These are phyloP conservation scores for Didymella exigua DNA, from an alignment of 2,329 filamentous ascomycete species.

Conservation along the genomic window DNA sequence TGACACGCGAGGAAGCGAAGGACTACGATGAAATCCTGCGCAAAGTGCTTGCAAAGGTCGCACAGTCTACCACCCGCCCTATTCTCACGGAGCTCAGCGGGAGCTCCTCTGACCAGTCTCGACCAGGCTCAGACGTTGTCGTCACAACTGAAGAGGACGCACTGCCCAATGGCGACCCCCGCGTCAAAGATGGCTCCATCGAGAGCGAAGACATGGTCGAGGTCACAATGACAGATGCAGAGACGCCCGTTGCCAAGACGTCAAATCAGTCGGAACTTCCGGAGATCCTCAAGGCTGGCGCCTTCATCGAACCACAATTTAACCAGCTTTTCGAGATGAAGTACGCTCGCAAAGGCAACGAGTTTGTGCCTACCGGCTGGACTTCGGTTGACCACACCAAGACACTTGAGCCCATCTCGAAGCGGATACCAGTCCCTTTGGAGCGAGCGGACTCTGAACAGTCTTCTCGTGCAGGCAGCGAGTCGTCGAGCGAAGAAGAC, in stretches of 20 bases:
- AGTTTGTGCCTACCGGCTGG: conserved; percentile 73
- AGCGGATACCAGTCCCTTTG: conserved; percentile 49
- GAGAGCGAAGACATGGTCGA: conserved; percentile 92
- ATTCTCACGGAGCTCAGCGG: conserved; percentile 62
- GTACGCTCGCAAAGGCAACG: conserved; percentile 62
- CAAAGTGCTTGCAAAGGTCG: conserved; percentile 78
- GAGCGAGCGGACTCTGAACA: conserved; percentile 45
- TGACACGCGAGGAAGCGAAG: conserved; percentile 74
- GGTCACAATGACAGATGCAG: conserved; percentile 77
- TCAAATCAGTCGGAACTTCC: conserved; percentile 28
- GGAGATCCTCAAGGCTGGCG: conserved; percentile 58
- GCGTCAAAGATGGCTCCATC: conserved; percentile 77
- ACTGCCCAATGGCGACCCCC: conserved; percentile 70
- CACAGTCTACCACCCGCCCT: conserved; percentile 74
- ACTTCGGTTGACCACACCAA: conserved; percentile 65
- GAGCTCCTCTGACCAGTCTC: conserved; percentile 57
- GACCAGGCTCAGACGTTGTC: conserved; percentile 70
- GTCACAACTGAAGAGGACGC: conserved; percentile 67
- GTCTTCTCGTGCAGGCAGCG: conserved; percentile 28
- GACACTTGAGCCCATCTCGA: conserved; percentile 60
- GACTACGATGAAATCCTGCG: conserved; percentile 74
- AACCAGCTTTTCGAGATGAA: conserved; percentile 72
- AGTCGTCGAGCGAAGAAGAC: conserved; percentile 46
- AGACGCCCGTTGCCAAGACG: conserved; percentile 35
- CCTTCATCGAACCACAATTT: conserved; percentile 69